These are phyloP conservation scores for Penicillium lividum DNA, from an alignment of 495 filamentous ascomycete genomes.

Conservation along the genomic window DNA sequence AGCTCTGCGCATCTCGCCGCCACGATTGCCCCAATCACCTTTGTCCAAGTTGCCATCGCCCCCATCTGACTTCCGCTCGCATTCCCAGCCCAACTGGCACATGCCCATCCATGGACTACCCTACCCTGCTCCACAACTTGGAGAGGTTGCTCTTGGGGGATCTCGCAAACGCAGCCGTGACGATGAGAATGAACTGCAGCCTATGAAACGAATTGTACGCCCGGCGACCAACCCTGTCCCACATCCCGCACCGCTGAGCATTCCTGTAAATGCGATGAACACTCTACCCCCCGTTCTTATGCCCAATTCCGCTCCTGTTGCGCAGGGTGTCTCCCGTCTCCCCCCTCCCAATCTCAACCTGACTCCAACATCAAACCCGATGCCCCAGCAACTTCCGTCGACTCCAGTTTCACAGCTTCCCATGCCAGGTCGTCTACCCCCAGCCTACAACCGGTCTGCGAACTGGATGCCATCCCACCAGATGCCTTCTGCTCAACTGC, in stretches of 20 bases:
- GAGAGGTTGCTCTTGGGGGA: constrained; percentile 34
- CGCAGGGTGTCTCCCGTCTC: constrained; percentile 48
- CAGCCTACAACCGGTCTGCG: constrained; percentile 56
- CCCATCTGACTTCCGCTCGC: constrained; percentile 38
- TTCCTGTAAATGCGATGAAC: constrained; percentile 32
- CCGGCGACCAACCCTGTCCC: constrained; percentile 32
- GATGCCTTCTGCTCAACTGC: constrained; percentile 44
- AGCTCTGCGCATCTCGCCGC: constrained; percentile 36
- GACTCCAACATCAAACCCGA: constrained; percentile 38
- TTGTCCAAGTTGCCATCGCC: constrained; percentile 57
- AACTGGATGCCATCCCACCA: constrained; percentile 44
- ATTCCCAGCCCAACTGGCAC: constrained; percentile 36
- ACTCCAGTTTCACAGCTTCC: constrained; percentile 54
- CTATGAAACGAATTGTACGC: constrained; percentile 61
- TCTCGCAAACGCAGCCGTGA: constrained; percentile 75
- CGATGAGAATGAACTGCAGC: constrained; percentile 60
- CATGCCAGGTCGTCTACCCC: constrained; percentile 54
- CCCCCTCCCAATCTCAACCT: constrained; percentile 58
- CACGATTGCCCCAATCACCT: constrained; percentile 35
- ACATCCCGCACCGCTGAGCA: constrained; percentile 23
- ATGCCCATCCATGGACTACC: constrained; percentile 28
- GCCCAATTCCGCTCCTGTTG: constrained; percentile 35
- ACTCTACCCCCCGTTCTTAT: constrained; percentile 40
- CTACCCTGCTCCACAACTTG: constrained; percentile 29
- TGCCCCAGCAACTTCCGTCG: constrained; percentile 39